A percentile compares a stretch with the other conserved stretches of the same genome.
These are phyloP conservation scores for Cryphonectria radicalis DNA, from an alignment of 2,329 filamentous ascomycete species.

Conservation along the genomic window DNA sequence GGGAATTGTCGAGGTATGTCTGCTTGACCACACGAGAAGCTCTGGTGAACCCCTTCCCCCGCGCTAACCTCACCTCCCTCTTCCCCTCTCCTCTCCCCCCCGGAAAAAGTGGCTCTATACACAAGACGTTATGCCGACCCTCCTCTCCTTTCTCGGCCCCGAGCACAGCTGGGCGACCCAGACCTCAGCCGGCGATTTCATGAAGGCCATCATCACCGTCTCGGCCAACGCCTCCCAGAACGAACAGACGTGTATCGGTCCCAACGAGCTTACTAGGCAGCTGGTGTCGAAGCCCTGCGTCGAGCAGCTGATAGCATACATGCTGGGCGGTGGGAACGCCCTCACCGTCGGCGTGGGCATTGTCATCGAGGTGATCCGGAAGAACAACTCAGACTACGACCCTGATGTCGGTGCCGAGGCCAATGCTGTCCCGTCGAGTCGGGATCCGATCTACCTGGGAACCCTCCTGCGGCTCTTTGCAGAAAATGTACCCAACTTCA, in stretches of 20 bases:
- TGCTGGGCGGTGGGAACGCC: conserved; percentile 92
- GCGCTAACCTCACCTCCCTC: conserved; percentile 4
- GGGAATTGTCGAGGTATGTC: conserved; percentile 86
- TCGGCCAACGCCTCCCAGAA: conserved; percentile 98
- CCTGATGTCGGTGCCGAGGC: conserved; percentile 85
- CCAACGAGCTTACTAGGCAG: conserved; percentile 94
- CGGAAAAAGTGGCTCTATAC: conserved; percentile 86
- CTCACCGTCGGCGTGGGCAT: conserved; percentile 96
- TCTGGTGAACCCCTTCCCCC: not conserved
- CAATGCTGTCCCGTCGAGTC: conserved; percentile 77
- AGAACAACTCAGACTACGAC: conserved; percentile 99
- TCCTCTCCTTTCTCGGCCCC: conserved; percentile 85
- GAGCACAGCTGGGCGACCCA: conserved; percentile 89
- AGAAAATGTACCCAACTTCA: conserved; percentile 89
- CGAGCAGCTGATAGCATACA: conserved; percentile 82
- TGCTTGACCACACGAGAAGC: conserved; percentile 14
- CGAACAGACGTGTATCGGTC: conserved; percentile 97
- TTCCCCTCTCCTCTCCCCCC: too few relatives aligned
- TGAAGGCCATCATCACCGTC: conserved; percentile 98
- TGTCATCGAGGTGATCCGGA: conserved; percentile 96
- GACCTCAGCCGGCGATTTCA: conserved; percentile 94
- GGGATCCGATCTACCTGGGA: conserved; percentile 94
- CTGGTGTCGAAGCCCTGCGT: conserved; percentile 87
- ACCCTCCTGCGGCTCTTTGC: conserved; percentile 88
- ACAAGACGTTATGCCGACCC: conserved; percentile 82